Base-by-base conservation (phyloP, 2,329 filamentous ascomycete genomes). In the Ascochyta lentis region DNA sequence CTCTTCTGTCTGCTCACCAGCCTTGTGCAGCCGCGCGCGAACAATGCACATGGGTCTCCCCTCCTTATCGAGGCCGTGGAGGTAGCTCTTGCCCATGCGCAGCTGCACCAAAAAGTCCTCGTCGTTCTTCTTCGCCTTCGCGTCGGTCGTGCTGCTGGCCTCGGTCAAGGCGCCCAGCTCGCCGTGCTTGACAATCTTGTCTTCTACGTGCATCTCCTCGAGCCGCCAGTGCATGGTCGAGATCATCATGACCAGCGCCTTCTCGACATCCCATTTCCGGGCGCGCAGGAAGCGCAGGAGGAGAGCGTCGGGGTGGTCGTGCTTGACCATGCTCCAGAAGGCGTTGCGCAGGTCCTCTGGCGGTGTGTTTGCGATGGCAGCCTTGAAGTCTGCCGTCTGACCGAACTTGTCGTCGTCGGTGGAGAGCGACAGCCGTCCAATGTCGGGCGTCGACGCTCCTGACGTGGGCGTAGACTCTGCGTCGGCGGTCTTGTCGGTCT, bases 281-380 rank as follows among this genome's bases (percentile, higher is more conserved):
- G 78, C 68, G 66, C 78, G 67, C 63, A 77, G 84, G 73, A 91
- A 76, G 44, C 73, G 64, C 56, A 79, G 64, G 23, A 86, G 87
- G 54, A 87, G 84, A 64, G 89, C 89, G 77, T 99, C 95, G 0
- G 95, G 95, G 72, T 98, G 87, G 71, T 99, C 95, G 68, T 95
- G 89, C 80, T 98, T 99, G 55, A 94, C 86, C 92, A 97, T 96
- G 64, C 80, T 84, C 95, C 95, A 98, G 71, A 98, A 90, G 0
- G 92, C 88, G 15, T 83, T 81, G 48, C 92, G 86, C 62, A 99
- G 86, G 39, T 89, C 83, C 68, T 96, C 91, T 0, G 94, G 91
- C 0, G 87, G 84, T 68, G 89, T 84, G 56, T 84, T 91, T 44
- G 89, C 88, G 9, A 99, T 77, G 0, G 92, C 91, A 37, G 94